Conservation (phyloP, 2,329 filamentous ascomycete genomes). For the Cercospora canescens region DNA sequence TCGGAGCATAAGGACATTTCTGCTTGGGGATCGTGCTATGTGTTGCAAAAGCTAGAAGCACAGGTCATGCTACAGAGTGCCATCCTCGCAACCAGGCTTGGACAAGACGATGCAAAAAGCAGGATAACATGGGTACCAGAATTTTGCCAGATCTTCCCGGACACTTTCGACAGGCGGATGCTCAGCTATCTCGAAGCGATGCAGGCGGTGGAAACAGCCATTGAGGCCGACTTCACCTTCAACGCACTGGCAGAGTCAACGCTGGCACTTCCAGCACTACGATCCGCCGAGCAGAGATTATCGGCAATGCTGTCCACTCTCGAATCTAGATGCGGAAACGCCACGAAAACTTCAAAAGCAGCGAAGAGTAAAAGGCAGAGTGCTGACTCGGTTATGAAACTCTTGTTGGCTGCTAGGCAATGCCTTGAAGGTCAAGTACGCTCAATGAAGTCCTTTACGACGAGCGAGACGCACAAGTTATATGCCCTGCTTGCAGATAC, state of each 20-base stretch:
- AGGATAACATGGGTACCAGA: constrained; percentile 3
- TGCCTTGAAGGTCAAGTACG: constrained; percentile 12
- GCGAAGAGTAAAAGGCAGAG: constrained; percentile 11
- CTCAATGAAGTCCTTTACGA: constrained; percentile 10
- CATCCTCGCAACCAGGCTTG: constrained; percentile 10
- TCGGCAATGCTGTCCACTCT: background rate
- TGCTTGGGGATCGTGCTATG: constrained; percentile 14
- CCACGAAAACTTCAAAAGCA: constrained; percentile 1
- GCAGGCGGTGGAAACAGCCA: constrained; percentile 40
- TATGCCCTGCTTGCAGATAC: constrained; percentile 65
- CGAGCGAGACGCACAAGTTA: constrained; percentile 44
- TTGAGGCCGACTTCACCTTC: constrained; percentile 59
- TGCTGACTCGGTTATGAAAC: constrained; percentile 11
- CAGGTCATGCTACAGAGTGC: constrained; percentile 13
- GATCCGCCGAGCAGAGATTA: background rate
- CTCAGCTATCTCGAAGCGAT: constrained; percentile 17
- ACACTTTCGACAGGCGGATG: constrained; percentile 8
- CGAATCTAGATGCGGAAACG: background rate
- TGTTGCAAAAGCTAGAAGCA: constrained; percentile 16
- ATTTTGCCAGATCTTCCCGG: constrained; percentile 4
- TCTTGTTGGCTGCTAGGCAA: constrained; percentile 22
- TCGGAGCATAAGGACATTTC: background rate
- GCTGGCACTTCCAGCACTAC: constrained; percentile 76
- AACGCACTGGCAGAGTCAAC: constrained; percentile 73
- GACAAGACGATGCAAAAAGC: background rate